A percentile compares a stretch with the other conserved stretches of the same genome.
phyloP scores from a whole-genome alignment of 441 rosid genomes.

The Syzygium malaccense region DNA sequence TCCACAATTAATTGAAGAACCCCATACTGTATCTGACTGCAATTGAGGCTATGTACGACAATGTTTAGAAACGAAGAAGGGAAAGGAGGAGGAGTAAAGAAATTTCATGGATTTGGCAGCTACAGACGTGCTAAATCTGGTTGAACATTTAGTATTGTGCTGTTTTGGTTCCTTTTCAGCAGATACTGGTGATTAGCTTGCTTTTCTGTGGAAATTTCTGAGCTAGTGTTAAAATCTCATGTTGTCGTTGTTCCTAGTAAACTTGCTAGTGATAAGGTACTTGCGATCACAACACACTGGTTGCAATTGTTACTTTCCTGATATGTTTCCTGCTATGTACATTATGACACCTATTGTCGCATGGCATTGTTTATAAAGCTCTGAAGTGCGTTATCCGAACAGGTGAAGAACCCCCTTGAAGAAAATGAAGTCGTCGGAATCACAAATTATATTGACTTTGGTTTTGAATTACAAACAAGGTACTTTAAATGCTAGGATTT shows the following conservation, averaged over 20 bases:
- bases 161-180: not conserved
- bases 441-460: conserved; percentile 90
- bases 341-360: not conserved
- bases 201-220: not conserved
- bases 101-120: not conserved
- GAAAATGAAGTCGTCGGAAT: conserved; percentile 81
- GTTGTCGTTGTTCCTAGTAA: not conserved
- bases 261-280: not conserved
- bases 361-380: not conserved
- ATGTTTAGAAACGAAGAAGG: not conserved
- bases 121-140: not conserved
- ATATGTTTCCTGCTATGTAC: not conserved
- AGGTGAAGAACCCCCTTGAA: conserved; percentile 91
- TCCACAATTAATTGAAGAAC: not conserved
- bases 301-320: not conserved
- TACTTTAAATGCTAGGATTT: conserved; percentile 13
- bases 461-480: conserved; percentile 87
- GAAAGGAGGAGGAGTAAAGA: not conserved
- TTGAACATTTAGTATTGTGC: not conserved
- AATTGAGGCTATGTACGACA: not conserved
- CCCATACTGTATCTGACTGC: not conserved
- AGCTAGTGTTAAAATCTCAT: not conserved
- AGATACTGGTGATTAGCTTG: not conserved
- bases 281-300: not conserved
- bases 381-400: conserved; percentile 8